These are phyloP conservation scores for Aquilaria malaccensis DNA, from an alignment of 345 rosid genomes.

Conservation along the genomic window DNA sequence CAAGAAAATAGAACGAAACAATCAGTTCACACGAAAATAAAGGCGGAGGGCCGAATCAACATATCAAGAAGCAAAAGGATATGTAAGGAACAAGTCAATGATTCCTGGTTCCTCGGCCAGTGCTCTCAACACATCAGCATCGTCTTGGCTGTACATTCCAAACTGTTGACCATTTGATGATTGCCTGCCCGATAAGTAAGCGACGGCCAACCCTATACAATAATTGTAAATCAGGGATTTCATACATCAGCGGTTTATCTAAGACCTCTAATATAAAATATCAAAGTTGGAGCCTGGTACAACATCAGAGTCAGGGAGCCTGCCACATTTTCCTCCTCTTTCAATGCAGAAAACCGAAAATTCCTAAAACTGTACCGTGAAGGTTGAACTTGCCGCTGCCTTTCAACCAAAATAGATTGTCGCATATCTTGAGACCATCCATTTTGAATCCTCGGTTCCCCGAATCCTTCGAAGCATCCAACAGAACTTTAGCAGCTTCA, in stretches of 20 bases:
- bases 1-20: not conserved
- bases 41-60: not conserved
- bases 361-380: slow-evolving; percentile 30
- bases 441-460: slow-evolving; percentile 76
- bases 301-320: not conserved
- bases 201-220: slow-evolving; percentile 63
- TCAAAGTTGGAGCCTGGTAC: too few relatives aligned
- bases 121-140: slow-evolving; percentile 87
- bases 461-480: slow-evolving; percentile 38
- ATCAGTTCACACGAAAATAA: not conserved
- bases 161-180: slow-evolving; percentile 43
- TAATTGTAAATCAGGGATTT: slow-evolving; percentile 18
- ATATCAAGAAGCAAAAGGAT: slow-evolving; percentile 42
- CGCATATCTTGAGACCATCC: slow-evolving; percentile 59
- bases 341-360: too few relatives aligned
- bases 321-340: not conserved
- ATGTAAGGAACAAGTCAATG: slow-evolving; percentile 74
- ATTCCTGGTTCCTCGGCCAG: slow-evolving; percentile 85
- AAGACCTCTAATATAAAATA: too few relatives aligned
- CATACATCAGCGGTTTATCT: too few relatives aligned
- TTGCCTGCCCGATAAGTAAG: slow-evolving; percentile 79
- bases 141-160: slow-evolving; percentile 76
- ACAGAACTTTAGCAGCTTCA: slow-evolving; percentile 51
- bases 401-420: slow-evolving; percentile 72
- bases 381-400: slow-evolving; percentile 90